Percentiles rank a stretch among this genome's conserved stretches.
Evolutionary conservation across 1,284 basidiomycete species (phyloP).

Genomic region (Papiliotrema terrestris): DNA sequence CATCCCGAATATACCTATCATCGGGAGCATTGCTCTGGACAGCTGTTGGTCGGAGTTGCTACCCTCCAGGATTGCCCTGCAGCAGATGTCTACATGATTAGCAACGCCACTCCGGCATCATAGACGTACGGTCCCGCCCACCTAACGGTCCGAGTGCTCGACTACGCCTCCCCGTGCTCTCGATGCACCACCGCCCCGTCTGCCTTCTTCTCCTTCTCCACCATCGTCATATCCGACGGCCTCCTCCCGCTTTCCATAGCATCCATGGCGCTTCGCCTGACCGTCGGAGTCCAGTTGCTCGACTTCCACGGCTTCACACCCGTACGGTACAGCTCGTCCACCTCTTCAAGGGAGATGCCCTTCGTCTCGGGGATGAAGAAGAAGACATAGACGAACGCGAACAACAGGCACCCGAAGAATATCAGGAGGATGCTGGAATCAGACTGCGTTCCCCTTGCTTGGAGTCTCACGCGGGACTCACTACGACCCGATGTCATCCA

Average conservation of each 20-base stretch:
- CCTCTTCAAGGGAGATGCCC: slow-evolving; percentile 70
- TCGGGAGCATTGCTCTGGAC: too few relatives aligned
- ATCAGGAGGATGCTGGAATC: slow-evolving; percentile 54
- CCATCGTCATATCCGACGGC: neutral
- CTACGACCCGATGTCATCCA: slow-evolving; percentile 61
- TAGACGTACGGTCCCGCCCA: too few relatives aligned
- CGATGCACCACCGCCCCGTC: neutral
- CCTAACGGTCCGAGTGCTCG: too few relatives aligned
- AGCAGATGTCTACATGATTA: too few relatives aligned
- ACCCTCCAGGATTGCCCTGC: too few relatives aligned
- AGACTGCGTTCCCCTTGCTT: neutral
- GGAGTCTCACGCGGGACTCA: neutral
- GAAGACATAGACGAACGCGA: slow-evolving; percentile 62
- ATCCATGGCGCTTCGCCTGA: slow-evolving; percentile 7
- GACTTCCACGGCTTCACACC: slow-evolving; percentile 65
- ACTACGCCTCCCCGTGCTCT: neutral
- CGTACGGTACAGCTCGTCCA: slow-evolving; percentile 68
- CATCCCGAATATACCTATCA: too few relatives aligned
- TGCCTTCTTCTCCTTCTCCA: neutral
- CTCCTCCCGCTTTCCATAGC: slow-evolving; percentile 4
- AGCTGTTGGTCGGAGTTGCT: too few relatives aligned
- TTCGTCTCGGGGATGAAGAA: slow-evolving; percentile 65
- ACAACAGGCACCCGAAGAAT: slow-evolving; percentile 61
- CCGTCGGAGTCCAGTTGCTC: slow-evolving; percentile 56
- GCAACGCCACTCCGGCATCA: too few relatives aligned